These are phyloP conservation scores for Leptographium flavum DNA, from an alignment of 2,329 filamentous ascomycete species.

Conservation along the genomic window DNA sequence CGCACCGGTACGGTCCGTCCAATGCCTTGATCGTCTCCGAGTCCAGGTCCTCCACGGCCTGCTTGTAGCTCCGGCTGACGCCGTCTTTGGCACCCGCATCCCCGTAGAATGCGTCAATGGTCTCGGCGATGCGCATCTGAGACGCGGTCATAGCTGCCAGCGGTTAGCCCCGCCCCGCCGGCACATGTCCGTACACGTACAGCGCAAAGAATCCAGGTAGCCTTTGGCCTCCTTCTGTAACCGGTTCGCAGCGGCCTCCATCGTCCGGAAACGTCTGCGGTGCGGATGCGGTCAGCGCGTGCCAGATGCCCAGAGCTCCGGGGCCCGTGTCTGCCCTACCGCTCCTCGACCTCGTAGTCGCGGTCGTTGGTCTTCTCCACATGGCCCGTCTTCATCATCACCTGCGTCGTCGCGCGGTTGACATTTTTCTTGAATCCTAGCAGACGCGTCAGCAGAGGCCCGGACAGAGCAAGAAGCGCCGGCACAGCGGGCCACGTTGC, in stretches of 20 bases:
- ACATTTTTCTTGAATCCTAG: constrained; percentile 89
- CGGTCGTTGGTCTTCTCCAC: constrained; percentile 98
- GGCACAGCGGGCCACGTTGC: neutral
- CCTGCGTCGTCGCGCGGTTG: constrained; percentile 96
- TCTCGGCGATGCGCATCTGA: constrained; percentile 98
- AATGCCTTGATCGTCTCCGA: constrained; percentile 97
- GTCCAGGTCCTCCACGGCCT: constrained; percentile 94
- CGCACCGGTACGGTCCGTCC: constrained; percentile 83
- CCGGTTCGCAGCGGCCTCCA: constrained; percentile 85
- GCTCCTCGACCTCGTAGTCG: constrained; percentile 95
- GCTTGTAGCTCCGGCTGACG: constrained; percentile 93
- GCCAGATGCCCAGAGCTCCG: neutral
- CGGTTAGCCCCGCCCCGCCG: neutral
- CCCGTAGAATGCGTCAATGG: constrained; percentile 97
- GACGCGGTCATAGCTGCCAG: constrained; percentile 85
- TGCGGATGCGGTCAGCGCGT: neutral
- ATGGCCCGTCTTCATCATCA: constrained; percentile 99
- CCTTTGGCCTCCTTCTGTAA: constrained; percentile 97
- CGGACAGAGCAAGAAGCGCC: neutral
- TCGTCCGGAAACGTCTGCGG: constrained; percentile 78
- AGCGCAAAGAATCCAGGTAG: constrained; percentile 88
- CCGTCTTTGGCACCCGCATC: constrained; percentile 90
- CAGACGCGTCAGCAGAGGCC: neutral
- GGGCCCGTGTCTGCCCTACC: constrained; percentile 29
- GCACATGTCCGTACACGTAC: constrained; percentile 25